Conservation (phyloP, 1,284 basidiomycete species). For the Cryptococcus wingfieldii region DNA sequence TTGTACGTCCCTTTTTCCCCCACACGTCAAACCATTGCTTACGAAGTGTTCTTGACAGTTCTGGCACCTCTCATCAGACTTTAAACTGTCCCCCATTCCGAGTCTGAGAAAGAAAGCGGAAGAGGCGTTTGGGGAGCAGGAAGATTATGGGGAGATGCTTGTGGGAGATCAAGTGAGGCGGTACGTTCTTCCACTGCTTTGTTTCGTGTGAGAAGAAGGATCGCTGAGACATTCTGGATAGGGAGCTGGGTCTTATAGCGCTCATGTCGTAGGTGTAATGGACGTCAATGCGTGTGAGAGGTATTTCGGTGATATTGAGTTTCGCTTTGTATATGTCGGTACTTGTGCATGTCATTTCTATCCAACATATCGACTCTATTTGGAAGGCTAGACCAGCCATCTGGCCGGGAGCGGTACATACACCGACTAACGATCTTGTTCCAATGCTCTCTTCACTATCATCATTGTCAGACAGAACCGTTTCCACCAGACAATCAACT, state of each 20-base stretch:
- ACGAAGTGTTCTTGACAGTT: conserved; percentile 52
- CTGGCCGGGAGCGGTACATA: too few species aligned
- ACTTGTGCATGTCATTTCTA: too few species aligned
- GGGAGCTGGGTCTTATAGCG: conserved; percentile 76
- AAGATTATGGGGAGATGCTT: conserved; percentile 69
- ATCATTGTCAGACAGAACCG: too few species aligned
- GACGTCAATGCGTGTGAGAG: not conserved
- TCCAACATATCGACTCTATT: too few species aligned
- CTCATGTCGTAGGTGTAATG: conserved; percentile 54
- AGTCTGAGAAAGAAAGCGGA: conserved; percentile 51
- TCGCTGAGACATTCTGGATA: conserved; percentile 35
- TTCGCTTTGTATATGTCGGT: too few species aligned
- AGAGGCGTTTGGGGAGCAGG: conserved; percentile 42
- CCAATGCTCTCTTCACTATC: too few species aligned
- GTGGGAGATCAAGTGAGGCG: conserved; percentile 79
- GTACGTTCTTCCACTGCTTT: conserved; percentile 51
- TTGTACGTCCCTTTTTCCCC: conserved; percentile 44
- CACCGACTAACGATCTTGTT: too few species aligned
- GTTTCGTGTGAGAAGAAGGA: not conserved
- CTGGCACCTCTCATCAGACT: conserved; percentile 85
- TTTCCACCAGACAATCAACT: too few species aligned
- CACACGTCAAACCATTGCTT: not conserved
- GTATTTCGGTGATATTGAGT: too few species aligned
- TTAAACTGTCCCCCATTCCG: conserved; percentile 63
- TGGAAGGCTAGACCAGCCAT: too few species aligned